Evolutionary conservation across 805 yeast genomes (phyloP).

Genomic region (Saturnispora sekii): DNA sequence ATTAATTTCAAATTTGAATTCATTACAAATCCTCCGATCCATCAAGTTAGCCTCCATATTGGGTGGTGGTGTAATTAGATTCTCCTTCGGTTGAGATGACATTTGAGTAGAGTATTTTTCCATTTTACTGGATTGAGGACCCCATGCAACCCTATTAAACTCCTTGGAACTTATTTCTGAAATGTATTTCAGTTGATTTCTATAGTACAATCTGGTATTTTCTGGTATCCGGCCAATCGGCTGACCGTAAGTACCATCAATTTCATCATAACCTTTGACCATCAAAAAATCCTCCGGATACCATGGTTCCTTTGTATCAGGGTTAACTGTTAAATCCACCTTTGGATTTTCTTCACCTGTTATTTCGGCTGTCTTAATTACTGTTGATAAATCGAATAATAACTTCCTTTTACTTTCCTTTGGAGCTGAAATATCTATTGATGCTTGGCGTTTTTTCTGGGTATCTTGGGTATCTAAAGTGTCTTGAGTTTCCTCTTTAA

Average conservation of each 20-base stretch:
- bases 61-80: conserved; percentile 17
- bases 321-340: conserved; percentile 22
- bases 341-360: neutral
- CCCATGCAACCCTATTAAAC: conserved; percentile 16
- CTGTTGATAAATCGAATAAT: neutral
- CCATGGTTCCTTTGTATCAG: conserved; percentile 23
- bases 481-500: no score
- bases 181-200: conserved; percentile 16
- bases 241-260: conserved; percentile 4
- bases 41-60: conserved; percentile 18
- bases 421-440: neutral
- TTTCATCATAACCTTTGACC: conserved; percentile 17
- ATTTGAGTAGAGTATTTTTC: no score
- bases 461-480: no score
- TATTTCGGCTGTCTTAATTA: neutral
- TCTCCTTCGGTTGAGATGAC: no score
- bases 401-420: neutral
- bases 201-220: conserved; percentile 15
- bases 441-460: neutral
- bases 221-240: conserved; percentile 4
- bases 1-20: conserved; percentile 23
- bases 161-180: conserved; percentile 16
- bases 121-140: neutral
- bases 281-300: conserved; percentile 29
- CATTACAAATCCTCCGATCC: conserved; percentile 18